A percentile compares a stretch with the other conserved stretches of the same genome.
These are phyloP conservation scores for Thyridium curvatum DNA, from an alignment of 2,329 filamentous ascomycete species.

Conservation along the genomic window DNA sequence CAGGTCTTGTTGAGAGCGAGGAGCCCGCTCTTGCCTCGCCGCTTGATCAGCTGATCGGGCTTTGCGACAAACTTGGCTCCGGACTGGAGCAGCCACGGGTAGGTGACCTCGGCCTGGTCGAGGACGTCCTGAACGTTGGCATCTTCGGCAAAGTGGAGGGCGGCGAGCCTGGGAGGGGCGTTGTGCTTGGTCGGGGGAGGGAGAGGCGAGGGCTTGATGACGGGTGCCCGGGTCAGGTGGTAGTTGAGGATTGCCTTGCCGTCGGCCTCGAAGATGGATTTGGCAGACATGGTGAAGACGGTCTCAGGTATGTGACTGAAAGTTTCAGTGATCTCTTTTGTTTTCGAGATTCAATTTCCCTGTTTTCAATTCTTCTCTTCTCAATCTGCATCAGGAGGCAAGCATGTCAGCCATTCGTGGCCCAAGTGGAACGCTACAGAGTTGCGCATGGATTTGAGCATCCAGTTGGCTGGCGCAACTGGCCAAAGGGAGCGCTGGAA, in stretches of 20 bases:
- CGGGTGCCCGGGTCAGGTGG: constrained; percentile 93
- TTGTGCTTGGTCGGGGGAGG: constrained; percentile 83
- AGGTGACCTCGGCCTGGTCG: constrained; percentile 91
- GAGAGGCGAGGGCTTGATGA: constrained; percentile 97
- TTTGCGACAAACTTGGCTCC: constrained; percentile 95
- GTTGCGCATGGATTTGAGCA: too few relatives aligned
- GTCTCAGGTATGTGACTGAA: constrained; percentile 10
- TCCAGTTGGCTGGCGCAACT: too few relatives aligned
- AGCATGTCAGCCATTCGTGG: too few relatives aligned
- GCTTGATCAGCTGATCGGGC: constrained; percentile 99
- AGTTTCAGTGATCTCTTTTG: constrained; percentile 1
- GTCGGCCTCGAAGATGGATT: constrained; percentile 97
- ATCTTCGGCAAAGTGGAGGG: constrained; percentile 88
- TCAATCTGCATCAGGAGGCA: too few relatives aligned
- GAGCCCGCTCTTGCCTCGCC: constrained; percentile 97
- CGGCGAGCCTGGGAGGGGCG: constrained; percentile 81
- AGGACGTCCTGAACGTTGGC: constrained; percentile 77
- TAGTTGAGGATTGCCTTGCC: constrained; percentile 99
- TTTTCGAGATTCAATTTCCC: background rate
- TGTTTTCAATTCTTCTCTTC: background rate
- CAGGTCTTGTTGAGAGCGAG: constrained; percentile 96
- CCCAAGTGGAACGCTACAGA: too few relatives aligned
- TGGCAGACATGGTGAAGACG: constrained; percentile 70
- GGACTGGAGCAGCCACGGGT: constrained; percentile 84
- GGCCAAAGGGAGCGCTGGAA: too few relatives aligned